These are phyloP conservation scores for Microbotryum lychnidis-dioicae DNA, from an alignment of 1,284 basidiomycete genomes.

Conservation along the genomic window DNA sequence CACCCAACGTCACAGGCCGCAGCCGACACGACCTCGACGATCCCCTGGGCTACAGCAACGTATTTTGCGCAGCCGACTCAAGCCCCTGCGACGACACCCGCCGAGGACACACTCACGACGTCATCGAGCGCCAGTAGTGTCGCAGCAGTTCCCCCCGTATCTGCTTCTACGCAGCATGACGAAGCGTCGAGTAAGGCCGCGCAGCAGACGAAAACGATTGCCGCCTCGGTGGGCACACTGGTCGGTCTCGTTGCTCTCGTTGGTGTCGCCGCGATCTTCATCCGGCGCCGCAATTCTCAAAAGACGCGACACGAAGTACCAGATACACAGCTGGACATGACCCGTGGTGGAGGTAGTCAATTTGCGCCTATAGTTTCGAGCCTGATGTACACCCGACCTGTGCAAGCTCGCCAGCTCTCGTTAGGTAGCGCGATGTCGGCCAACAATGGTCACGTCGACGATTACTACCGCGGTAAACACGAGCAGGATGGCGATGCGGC, in stretches of 20 bases:
- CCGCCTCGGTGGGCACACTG: conserved; percentile 33
- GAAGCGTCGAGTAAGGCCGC: conserved; percentile 18
- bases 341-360: not conserved
- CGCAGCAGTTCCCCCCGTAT: not conserved
- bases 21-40: too few relatives aligned
- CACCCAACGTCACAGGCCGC: too few relatives aligned
- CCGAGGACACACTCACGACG: too few relatives aligned
- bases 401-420: conserved; percentile 21
- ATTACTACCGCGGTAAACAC: not conserved
- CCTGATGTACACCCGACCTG: conserved; percentile 29
- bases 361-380: conserved; percentile 20
- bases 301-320: not conserved
- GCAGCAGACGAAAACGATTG: conserved; percentile 26
- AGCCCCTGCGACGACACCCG: too few relatives aligned
- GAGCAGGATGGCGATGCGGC: not conserved
- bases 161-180: conserved; percentile 6
- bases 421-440: conserved; percentile 24
- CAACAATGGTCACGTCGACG: not conserved
- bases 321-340: not conserved
- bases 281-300: conserved; percentile 15
- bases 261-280: conserved; percentile 17
- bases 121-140: too few relatives aligned
- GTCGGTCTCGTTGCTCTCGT: conserved; percentile 30
- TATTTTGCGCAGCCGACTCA: too few relatives aligned
- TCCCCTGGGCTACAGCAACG: too few relatives aligned